phyloP scores from a whole-genome alignment of 2,329 filamentous ascomycete species.

The Beauveria asiatica region DNA sequence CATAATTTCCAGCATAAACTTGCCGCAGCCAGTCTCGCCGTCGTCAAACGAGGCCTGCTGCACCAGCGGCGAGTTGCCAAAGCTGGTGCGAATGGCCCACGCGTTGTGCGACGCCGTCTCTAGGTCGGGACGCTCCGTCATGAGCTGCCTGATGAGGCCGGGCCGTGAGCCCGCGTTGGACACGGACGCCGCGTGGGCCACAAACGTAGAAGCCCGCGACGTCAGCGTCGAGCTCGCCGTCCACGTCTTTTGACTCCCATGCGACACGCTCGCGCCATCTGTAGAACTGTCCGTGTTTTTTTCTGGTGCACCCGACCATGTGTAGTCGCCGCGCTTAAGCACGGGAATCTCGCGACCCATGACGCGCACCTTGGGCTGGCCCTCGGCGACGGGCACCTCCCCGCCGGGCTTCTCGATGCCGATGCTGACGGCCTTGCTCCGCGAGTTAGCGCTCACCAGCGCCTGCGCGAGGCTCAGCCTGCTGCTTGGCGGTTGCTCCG shows the following conservation, averaged over 20 bases:
- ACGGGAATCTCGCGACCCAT: slow-evolving; percentile 68
- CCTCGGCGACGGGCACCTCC: slow-evolving; percentile 63
- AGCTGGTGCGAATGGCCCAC: slow-evolving; percentile 36
- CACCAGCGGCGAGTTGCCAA: slow-evolving; percentile 29
- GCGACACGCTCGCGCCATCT: slow-evolving; percentile 11
- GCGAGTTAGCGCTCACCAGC: slow-evolving; percentile 73
- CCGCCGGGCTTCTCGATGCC: slow-evolving; percentile 63
- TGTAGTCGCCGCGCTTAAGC: slow-evolving; percentile 69
- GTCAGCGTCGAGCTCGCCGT: slow-evolving; percentile 41
- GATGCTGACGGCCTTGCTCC: slow-evolving; percentile 65
- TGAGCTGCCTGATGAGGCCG: slow-evolving; percentile 37
- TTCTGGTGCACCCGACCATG: slow-evolving; percentile 21
- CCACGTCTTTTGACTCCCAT: slow-evolving; percentile 33
- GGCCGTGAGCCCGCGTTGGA: slow-evolving; percentile 34
- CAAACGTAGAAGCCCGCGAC: slow-evolving; percentile 47
- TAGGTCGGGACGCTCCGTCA: slow-evolving; percentile 40
- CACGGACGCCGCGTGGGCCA: slow-evolving; percentile 39
- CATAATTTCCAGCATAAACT: slow-evolving; percentile 46
- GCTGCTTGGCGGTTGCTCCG: slow-evolving; percentile 77
- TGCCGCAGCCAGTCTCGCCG: slow-evolving; percentile 52
- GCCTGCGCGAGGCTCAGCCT: slow-evolving; percentile 75
- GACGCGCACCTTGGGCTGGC: slow-evolving; percentile 64
- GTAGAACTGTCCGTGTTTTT: slow-evolving; percentile 3
- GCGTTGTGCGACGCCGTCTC: slow-evolving; percentile 49
- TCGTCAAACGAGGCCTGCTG: slow-evolving; percentile 50